Conservation (phyloP, 805 yeast species). For the Wickerhamiella slavikovae region DNA sequence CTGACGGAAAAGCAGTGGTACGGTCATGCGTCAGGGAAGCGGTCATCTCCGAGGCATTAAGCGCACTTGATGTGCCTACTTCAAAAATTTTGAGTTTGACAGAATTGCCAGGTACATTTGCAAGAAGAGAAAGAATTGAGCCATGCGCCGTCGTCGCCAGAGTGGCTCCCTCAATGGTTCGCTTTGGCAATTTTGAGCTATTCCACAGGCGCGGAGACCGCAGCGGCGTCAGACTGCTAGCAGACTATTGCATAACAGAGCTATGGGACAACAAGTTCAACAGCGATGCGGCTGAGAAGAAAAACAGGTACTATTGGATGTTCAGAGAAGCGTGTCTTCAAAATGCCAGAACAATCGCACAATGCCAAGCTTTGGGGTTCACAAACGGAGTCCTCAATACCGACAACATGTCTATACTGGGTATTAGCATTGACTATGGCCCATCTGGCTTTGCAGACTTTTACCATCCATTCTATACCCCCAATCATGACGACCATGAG, state of each 20-base stretch:
- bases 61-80: conserved; percentile 68
- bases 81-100: conserved; percentile 67
- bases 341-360: conserved; percentile 60
- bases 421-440: conserved; percentile 80
- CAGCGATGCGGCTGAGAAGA: conserved; percentile 7
- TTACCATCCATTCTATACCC: conserved; percentile 63
- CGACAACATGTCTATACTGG: conserved; percentile 79
- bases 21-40: conserved; percentile 80
- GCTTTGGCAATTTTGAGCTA: conserved; percentile 76
- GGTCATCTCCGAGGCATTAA: conserved; percentile 58
- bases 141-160: conserved; percentile 71
- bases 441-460: conserved; percentile 84
- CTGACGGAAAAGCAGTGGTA: conserved; percentile 88
- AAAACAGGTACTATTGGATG: conserved; percentile 38
- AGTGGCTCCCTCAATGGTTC: conserved; percentile 68
- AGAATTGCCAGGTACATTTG: conserved; percentile 51
- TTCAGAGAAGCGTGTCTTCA: conserved; percentile 49
- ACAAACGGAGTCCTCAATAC: conserved; percentile 88
- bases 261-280: conserved; percentile 27
- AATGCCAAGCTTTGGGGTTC: conserved; percentile 84
- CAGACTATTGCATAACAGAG: conserved; percentile 54
- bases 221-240: conserved; percentile 34
- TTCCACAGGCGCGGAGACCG: conserved; percentile 57
- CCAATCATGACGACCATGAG: conserved; percentile 69
- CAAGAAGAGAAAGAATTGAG: conserved; percentile 52